Evolutionary conservation across 176 grass and related monocot genomes (phyloP).

Genomic region (Alopecurus myosuroides): DNA sequence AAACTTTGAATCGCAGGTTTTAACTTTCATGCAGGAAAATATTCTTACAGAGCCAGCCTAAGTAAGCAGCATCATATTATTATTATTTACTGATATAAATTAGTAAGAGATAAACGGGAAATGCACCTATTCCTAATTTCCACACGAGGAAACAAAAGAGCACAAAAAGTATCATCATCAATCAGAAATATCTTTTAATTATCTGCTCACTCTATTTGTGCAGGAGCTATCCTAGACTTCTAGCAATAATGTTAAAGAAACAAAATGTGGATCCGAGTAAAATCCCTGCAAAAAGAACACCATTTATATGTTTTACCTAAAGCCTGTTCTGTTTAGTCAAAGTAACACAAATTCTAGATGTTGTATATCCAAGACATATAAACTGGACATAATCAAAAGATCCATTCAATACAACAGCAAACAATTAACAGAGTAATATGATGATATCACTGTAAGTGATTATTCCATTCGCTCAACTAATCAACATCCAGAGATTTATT

Average conservation of each 20-base stretch:
- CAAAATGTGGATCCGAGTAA: not conserved
- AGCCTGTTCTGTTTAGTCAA: not conserved
- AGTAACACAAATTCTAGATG: not conserved
- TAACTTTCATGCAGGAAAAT: not conserved
- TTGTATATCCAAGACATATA: not conserved
- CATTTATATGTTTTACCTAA: not conserved
- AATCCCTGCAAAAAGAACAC: not conserved
- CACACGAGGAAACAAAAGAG: not conserved
- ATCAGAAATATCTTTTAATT: not conserved
- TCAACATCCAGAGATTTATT: not conserved
- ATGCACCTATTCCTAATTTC: not conserved
- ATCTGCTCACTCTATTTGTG: not conserved
- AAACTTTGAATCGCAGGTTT: not conserved
- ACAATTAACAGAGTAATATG: not conserved
- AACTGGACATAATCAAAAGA: not conserved
- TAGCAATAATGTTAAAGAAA: not conserved
- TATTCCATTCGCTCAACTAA: not conserved
- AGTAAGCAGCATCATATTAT: not conserved
- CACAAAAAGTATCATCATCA: not conserved
- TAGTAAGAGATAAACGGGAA: not conserved
- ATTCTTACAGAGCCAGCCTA: not conserved
- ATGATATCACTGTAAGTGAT: not conserved
- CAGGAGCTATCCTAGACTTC: not conserved
- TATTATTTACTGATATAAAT: not conserved
- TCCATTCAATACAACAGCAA: not conserved